phyloP scores from a whole-genome alignment of 805 yeast species.

The Candida railenensis region DNA sequence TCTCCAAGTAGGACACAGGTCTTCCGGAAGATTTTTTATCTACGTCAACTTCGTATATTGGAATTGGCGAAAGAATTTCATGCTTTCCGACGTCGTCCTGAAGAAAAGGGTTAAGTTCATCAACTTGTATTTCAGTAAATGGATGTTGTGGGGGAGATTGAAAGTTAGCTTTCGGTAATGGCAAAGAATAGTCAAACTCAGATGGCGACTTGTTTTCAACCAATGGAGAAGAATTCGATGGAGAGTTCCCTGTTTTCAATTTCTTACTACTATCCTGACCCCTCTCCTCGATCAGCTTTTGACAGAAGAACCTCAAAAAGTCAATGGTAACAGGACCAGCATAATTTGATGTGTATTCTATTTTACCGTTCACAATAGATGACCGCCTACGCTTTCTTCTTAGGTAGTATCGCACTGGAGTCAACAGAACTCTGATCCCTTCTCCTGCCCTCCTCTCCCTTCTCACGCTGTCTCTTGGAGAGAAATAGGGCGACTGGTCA shows the following conservation, averaged over 20 bases:
- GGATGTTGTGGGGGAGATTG: constrained; percentile 11
- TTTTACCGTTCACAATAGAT: constrained; percentile 25
- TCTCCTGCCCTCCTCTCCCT: no score
- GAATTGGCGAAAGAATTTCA: background rate
- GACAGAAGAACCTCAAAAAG: constrained; percentile 34
- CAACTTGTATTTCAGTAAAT: constrained; percentile 4
- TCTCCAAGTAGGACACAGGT: constrained; percentile 27
- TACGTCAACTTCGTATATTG: background rate
- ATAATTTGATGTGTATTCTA: constrained; percentile 27
- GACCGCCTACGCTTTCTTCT: constrained; percentile 21
- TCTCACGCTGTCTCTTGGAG: background rate
- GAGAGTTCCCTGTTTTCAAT: constrained; percentile 7
- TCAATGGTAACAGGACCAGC: constrained; percentile 38
- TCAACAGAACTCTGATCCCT: background rate
- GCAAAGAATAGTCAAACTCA: constrained; percentile 28
- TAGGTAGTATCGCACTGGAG: background rate
- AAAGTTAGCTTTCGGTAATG: constrained; percentile 21
- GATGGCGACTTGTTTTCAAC: constrained; percentile 12
- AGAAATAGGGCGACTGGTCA: constrained; percentile 1
- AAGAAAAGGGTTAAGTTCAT: constrained; percentile 11
- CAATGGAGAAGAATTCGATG: constrained; percentile 2
- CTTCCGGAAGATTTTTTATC: background rate
- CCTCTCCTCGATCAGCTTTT: constrained; percentile 20
- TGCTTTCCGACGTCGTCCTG: background rate
- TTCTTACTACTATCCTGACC: constrained; percentile 8